Conservation (phyloP, 805 yeast genomes). For the Debaryomyces castellii region DNA sequence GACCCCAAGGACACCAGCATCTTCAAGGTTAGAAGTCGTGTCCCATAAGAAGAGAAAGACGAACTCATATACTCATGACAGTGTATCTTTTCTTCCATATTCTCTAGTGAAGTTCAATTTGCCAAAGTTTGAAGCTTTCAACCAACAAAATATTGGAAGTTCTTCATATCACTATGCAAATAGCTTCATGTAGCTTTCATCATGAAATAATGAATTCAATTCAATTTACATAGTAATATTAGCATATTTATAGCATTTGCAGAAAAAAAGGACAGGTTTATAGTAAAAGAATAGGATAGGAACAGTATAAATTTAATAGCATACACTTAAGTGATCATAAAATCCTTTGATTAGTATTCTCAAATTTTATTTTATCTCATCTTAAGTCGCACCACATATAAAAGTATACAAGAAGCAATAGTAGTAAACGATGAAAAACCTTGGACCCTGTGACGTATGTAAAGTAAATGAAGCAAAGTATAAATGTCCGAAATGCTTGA, state of each 20-base stretch:
- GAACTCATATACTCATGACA: background rate
- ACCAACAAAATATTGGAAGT: background rate
- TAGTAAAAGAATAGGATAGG: background rate
- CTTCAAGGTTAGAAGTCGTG: background rate
- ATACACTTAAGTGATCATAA: background rate
- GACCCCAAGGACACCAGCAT: slow-evolving; percentile 23
- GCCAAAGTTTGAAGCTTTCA: background rate
- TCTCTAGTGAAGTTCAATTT: background rate
- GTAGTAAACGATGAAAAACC: background rate
- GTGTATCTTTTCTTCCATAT: background rate
- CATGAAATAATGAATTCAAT: background rate
- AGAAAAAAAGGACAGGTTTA: background rate
- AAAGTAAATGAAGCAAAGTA: slow-evolving; percentile 41
- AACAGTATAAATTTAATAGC: background rate
- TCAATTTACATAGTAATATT: background rate
- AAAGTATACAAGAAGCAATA: background rate
- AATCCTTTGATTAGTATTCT: background rate
- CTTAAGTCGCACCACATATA: background rate
- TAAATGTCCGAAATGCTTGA: slow-evolving; percentile 54
- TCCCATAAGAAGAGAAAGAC: slow-evolving; percentile 3
- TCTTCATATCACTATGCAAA: background rate
- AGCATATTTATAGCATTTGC: background rate
- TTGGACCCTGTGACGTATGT: slow-evolving; percentile 38
- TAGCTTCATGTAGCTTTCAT: background rate
- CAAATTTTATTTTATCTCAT: background rate